A percentile compares a stretch with the other conserved stretches of the same genome.
phyloP scores from a whole-genome alignment of 208 protist genomes.

The Leishmania mexicana region DNA sequence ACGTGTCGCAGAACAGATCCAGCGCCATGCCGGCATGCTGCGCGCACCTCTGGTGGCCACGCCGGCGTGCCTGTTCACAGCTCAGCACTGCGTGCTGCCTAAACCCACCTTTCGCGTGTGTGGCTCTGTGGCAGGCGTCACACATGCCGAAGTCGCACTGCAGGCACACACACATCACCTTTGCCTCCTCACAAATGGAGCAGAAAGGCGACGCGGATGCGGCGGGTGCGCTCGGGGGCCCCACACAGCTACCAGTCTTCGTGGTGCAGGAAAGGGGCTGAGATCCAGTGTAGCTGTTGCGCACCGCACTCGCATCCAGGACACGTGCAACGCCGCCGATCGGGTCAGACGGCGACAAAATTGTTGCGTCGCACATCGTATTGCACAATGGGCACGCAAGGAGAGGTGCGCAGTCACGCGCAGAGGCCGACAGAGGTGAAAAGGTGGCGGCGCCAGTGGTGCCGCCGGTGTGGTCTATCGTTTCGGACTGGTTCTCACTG shows the following conservation, averaged over 20 bases:
- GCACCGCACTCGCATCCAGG: conserved; percentile 4
- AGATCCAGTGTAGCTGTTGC: conserved; percentile 22
- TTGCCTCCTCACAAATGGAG: conserved; percentile 66
- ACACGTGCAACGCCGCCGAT: neutral
- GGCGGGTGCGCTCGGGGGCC: neutral
- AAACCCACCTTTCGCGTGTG: conserved; percentile 66
- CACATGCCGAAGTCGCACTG: conserved; percentile 83
- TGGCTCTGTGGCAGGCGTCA: conserved; percentile 39
- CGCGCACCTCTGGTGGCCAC: conserved; percentile 31
- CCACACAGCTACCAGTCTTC: neutral
- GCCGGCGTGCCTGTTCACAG: conserved; percentile 33
- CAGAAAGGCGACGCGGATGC: conserved; percentile 21
- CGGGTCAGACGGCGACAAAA: neutral
- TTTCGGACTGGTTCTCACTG: neutral
- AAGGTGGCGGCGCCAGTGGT: neutral
- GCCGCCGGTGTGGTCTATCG: neutral
- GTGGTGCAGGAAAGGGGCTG: neutral
- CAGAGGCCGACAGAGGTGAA: neutral
- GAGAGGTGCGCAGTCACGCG: neutral
- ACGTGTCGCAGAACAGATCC: conserved; percentile 76
- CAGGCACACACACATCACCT: conserved; percentile 41
- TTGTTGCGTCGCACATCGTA: neutral
- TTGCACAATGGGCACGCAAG: conserved; percentile 23
- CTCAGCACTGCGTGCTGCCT: conserved; percentile 55
- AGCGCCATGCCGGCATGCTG: conserved; percentile 53